phyloP scores from a whole-genome alignment of 1,139 yeast species.

The Taiozyma onychis region DNA sequence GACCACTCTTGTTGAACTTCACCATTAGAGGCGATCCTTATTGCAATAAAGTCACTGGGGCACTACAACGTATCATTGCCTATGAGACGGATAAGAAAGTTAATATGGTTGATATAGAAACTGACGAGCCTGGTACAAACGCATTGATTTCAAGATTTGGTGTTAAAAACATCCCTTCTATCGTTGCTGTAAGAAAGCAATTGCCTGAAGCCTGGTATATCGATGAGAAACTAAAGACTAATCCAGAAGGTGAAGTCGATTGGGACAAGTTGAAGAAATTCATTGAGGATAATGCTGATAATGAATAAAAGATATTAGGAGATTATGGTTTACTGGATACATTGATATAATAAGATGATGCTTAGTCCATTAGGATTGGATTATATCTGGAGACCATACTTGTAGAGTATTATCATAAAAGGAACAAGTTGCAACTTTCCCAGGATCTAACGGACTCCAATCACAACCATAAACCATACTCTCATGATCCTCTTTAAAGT shows the following conservation, averaged over 20 bases:
- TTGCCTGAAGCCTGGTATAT: slow-evolving; percentile 49
- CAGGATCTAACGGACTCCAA: slow-evolving; percentile 50
- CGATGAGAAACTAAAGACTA: slow-evolving; percentile 31
- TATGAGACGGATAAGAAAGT: slow-evolving; percentile 48
- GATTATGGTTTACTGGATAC: no score
- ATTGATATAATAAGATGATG: no score
- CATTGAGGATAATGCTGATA: slow-evolving; percentile 41
- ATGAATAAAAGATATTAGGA: slow-evolving; percentile 2
- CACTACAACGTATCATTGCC: slow-evolving; percentile 49
- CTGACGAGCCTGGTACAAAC: slow-evolving; percentile 58
- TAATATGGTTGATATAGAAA: slow-evolving; percentile 64
- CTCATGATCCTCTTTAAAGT: slow-evolving; percentile 67
- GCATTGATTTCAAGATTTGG: slow-evolving; percentile 55
- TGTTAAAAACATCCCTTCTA: slow-evolving; percentile 53
- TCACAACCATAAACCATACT: slow-evolving; percentile 97
- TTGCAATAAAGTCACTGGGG: slow-evolving; percentile 59
- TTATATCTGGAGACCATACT: slow-evolving; percentile 45
- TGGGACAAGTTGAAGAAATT: slow-evolving; percentile 52
- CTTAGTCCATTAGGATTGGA: no score
- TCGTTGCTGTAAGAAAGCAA: slow-evolving; percentile 64
- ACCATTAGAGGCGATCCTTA: slow-evolving; percentile 61
- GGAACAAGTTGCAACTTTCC: slow-evolving; percentile 68
- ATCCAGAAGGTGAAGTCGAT: slow-evolving; percentile 38
- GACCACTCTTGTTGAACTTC: slow-evolving; percentile 68
- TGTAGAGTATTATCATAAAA: slow-evolving; percentile 85